Percentiles rank a stretch among this genome's conserved stretches.
phyloP scores from a whole-genome alignment of 176 grass and related monocot genomes.

The Eremochloa ophiuroides region DNA sequence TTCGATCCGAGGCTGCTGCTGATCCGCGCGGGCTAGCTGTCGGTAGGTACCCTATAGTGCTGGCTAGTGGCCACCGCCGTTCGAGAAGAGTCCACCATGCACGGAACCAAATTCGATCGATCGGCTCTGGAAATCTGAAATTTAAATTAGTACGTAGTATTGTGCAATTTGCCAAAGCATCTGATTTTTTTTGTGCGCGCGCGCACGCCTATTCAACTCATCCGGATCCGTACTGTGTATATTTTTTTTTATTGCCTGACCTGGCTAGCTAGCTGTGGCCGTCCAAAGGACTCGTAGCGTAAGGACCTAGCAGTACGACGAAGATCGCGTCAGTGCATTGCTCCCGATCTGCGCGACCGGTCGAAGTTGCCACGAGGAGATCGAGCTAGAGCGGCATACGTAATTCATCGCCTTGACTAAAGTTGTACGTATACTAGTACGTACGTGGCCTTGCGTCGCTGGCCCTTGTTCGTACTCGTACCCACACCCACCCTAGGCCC shows the following conservation, averaged over 20 bases:
- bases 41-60: not conserved
- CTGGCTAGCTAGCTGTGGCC: not conserved
- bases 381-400: too few relatives aligned
- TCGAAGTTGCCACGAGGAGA: not conserved
- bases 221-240: not conserved
- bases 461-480: not conserved
- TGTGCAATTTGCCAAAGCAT: not conserved
- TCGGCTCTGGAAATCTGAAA: constrained; percentile 1
- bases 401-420: not conserved
- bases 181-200: not conserved
- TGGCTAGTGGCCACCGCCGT: not conserved
- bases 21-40: too few relatives aligned
- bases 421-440: too few relatives aligned
- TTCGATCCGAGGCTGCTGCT: too few relatives aligned
- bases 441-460: not conserved
- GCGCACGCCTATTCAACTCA: not conserved
- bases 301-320: not conserved
- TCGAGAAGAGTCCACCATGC: not conserved
- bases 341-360: not conserved
- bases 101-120: not conserved
- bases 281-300: not conserved
- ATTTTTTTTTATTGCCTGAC: not conserved
- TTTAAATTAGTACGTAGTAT: too few relatives aligned
- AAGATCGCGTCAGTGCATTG: not conserved
- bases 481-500: too few relatives aligned